Evolutionary conservation across 495 filamentous ascomycete species (phyloP).

Genomic region (Talaromyces thailandensis): DNA sequence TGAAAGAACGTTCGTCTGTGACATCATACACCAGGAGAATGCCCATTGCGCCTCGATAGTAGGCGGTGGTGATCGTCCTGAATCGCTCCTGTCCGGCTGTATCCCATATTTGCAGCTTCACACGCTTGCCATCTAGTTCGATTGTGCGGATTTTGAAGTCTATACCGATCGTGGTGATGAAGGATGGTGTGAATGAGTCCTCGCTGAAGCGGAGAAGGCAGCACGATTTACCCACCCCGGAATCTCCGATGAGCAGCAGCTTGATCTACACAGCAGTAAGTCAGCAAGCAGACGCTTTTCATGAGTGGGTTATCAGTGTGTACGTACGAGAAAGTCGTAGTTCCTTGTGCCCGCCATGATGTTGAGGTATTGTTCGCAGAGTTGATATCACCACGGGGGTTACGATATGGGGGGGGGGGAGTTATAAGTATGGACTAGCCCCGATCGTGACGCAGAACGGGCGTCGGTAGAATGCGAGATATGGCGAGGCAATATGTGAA

Average conservation of each 20-base stretch:
- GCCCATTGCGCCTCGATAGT: constrained; percentile 97
- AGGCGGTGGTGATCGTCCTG: constrained; percentile 96
- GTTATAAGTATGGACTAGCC: background rate
- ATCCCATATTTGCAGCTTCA: constrained; percentile 99
- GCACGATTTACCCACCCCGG: constrained; percentile 96
- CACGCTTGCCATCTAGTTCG: constrained; percentile 93
- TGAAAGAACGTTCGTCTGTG: constrained; percentile 93
- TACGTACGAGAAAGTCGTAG: constrained; percentile 91
- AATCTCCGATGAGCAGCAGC: constrained; percentile 95
- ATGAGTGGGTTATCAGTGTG: background rate
- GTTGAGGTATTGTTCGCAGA: constrained; percentile 2
- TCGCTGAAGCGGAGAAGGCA: constrained; percentile 97
- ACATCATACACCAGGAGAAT: constrained; percentile 98
- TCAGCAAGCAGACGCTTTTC: constrained; percentile 4
- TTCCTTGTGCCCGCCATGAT: constrained; percentile 92
- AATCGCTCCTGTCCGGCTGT: constrained; percentile 97
- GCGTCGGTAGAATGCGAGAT: background rate
- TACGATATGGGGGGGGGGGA: background rate
- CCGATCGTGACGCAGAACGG: background rate
- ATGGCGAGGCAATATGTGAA: background rate
- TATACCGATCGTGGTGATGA: constrained; percentile 99
- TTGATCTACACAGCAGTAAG: constrained; percentile 64
- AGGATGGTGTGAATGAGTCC: constrained; percentile 95
- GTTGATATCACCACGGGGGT: constrained; percentile 4
- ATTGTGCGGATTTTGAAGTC: constrained; percentile 99